phyloP scores from a whole-genome alignment of 768 basidiomycete genomes.

The Pleurotus cornucopiae region DNA sequence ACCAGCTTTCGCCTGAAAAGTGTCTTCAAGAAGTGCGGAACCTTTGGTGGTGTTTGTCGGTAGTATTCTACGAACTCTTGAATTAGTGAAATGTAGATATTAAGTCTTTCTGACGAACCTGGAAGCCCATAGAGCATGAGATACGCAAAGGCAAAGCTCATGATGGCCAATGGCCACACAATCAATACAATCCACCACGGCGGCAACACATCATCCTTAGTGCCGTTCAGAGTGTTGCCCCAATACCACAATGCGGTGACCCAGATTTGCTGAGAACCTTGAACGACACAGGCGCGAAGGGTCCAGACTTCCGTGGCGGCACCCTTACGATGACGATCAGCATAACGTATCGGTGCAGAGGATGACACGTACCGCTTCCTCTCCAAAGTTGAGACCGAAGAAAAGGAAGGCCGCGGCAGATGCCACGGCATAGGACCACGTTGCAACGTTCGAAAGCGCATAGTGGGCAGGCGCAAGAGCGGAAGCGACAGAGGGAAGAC shows the following conservation, averaged over 20 bases:
- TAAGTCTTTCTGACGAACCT: conserved; percentile 37
- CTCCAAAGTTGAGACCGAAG: conserved; percentile 96
- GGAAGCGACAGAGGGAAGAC: conserved; percentile 70
- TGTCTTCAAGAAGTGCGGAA: conserved; percentile 87
- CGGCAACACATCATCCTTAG: conserved; percentile 44
- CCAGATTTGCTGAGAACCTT: conserved; percentile 96
- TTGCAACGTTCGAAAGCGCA: conserved; percentile 72
- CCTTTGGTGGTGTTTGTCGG: conserved; percentile 89
- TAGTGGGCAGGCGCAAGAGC: conserved; percentile 58
- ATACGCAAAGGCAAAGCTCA: conserved; percentile 76
- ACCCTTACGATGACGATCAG: conserved; percentile 42
- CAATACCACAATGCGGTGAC: conserved; percentile 95
- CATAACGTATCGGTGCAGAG: conserved; percentile 7
- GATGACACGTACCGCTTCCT: conserved; percentile 72
- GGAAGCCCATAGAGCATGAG: conserved; percentile 85
- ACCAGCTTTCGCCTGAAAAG: conserved; percentile 89
- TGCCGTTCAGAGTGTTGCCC: conserved; percentile 75
- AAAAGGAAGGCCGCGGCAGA: conserved; percentile 92
- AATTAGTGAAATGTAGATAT: conserved; percentile 7
- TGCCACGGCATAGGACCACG: conserved; percentile 88
- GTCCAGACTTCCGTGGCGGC: conserved; percentile 96
- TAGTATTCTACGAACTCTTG: conserved; percentile 61
- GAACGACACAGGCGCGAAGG: conserved; percentile 85
- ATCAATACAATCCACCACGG: conserved; percentile 86
- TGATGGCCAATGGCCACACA: conserved; percentile 75